Conservation (phyloP, 176 grass and related monocot species). For the Eragrostis nindensis region DNA sequence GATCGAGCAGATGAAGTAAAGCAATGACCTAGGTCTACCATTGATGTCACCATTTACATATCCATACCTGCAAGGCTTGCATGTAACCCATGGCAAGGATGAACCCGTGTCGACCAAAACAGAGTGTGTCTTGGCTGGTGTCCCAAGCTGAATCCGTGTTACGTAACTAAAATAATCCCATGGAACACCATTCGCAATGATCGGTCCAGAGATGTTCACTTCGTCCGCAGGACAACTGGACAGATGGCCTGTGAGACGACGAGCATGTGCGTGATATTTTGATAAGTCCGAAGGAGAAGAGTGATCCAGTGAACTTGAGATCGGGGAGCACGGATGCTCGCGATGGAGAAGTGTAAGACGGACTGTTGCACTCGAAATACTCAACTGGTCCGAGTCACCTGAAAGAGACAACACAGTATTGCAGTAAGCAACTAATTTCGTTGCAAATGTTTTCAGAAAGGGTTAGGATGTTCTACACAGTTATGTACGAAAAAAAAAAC, state of each 20-base stretch:
- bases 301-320: neutral
- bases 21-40: too few species aligned
- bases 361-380: neutral
- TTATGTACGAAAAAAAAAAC: too few species aligned
- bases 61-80: neutral
- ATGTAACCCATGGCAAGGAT: neutral
- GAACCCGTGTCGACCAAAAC: neutral
- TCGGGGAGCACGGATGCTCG: neutral
- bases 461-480: too few species aligned
- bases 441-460: too few species aligned
- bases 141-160: neutral
- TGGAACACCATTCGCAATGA: neutral
- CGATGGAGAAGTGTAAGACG: slow-evolving; percentile 11
- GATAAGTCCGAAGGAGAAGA: neutral
- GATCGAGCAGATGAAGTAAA: too few species aligned
- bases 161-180: slow-evolving; percentile 12
- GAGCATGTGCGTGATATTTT: neutral
- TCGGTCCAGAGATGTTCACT: neutral
- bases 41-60: too few species aligned
- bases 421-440: too few species aligned
- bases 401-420: neutral
- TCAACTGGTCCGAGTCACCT: neutral
- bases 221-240: neutral
- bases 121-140: neutral
- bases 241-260: neutral